phyloP scores from a whole-genome alignment of 176 grass and related monocot genomes.

The Lolium multiflorum region DNA sequence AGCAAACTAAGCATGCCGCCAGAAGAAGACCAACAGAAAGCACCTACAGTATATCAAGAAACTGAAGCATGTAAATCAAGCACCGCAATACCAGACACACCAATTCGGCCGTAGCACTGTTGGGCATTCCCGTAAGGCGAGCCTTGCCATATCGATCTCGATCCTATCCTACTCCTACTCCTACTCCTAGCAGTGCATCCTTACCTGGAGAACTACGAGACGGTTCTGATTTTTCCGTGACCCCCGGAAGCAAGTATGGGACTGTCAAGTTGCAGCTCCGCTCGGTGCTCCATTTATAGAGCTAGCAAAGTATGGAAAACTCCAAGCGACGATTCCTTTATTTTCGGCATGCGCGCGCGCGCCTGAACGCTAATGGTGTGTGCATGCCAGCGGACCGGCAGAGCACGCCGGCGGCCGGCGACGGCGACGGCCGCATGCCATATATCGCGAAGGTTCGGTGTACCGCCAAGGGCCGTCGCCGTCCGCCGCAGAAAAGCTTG shows the following conservation, averaged over 20 bases:
- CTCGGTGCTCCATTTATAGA: conserved; percentile 40
- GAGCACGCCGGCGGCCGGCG: conserved; percentile 40
- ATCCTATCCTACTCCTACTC: not conserved
- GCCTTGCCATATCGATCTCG: conserved; percentile 40
- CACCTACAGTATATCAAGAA: not conserved
- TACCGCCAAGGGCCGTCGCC: conserved; percentile 35
- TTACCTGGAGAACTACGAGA: conserved; percentile 27
- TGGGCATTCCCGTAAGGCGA: conserved; percentile 53
- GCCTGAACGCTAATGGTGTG: not conserved
- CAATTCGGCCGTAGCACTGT: conserved; percentile 49
- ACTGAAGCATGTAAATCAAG: conserved; percentile 34
- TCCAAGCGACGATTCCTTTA: not conserved
- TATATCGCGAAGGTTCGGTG: not conserved
- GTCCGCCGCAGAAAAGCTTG: not conserved
- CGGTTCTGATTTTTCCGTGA: not conserved
- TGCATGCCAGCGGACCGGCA: conserved; percentile 35
- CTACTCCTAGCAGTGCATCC: conserved; percentile 11
- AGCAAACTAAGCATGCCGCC: not conserved
- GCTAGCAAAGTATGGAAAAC: not conserved
- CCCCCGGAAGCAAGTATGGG: not conserved
- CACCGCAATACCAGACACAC: conserved; percentile 57
- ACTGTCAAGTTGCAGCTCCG: not conserved
- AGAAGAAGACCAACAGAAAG: not conserved
- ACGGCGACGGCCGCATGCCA: conserved; percentile 23
- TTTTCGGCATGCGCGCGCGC: conserved; percentile 13